Conservation (phyloP, 148 eudicot species). For the Cornus suecica region DNA sequence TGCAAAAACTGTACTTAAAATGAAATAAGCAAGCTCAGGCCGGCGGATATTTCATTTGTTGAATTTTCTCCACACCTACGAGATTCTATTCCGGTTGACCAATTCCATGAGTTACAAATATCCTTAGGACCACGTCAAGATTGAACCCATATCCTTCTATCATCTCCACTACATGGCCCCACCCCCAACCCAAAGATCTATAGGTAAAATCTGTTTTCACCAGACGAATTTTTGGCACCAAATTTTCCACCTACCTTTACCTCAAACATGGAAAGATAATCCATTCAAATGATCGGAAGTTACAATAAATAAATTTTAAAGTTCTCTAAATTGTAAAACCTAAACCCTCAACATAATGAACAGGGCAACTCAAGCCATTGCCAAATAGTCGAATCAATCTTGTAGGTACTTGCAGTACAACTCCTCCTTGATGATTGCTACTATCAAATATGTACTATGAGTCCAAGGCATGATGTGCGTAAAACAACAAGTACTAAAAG, state of each 20-base stretch:
- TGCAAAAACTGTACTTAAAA: background rate
- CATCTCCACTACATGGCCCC: too few relatives aligned
- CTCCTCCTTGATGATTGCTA: background rate
- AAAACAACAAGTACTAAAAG: background rate
- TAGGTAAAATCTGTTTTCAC: too few relatives aligned
- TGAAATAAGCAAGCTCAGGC: background rate
- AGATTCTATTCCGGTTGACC: background rate
- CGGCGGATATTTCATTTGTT: background rate
- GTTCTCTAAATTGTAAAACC: background rate
- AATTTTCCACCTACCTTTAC: too few relatives aligned
- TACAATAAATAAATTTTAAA: too few relatives aligned
- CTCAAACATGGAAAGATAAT: too few relatives aligned
- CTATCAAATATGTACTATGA: background rate
- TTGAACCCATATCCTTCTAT: too few relatives aligned
- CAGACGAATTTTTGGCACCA: too few relatives aligned
- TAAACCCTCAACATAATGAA: background rate
- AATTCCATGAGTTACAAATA: background rate
- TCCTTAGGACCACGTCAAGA: too few relatives aligned
- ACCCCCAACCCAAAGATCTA: too few relatives aligned
- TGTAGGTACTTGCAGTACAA: background rate
- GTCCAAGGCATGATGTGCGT: background rate
- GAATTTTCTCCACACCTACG: background rate
- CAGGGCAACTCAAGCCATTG: background rate
- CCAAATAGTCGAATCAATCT: background rate
- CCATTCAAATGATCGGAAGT: background rate